Percentiles rank a stretch among this genome's conserved stretches.
Evolutionary conservation across 495 filamentous ascomycete species (phyloP).

Genomic region (Daldinia decipiens): DNA sequence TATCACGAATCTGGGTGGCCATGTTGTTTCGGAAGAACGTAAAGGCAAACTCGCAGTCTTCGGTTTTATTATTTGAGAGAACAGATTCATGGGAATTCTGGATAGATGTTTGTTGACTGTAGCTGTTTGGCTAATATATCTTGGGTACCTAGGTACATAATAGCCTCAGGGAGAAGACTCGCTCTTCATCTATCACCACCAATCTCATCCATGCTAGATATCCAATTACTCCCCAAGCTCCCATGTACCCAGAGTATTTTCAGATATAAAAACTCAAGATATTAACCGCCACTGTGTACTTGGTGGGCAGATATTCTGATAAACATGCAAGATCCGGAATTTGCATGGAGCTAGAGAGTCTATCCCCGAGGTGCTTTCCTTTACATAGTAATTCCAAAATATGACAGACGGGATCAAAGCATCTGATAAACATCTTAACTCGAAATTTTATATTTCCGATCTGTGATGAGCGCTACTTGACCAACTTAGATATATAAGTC

Average conservation of each 20-base stretch:
- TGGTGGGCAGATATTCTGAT: not conserved
- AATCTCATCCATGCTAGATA: not conserved
- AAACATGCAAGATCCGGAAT: slow-evolving; percentile 24
- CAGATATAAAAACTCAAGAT: not conserved
- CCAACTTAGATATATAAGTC: not conserved
- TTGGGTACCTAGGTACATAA: not conserved
- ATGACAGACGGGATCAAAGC: not conserved
- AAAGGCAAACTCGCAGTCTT: not conserved
- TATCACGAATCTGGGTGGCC: slow-evolving; percentile 30
- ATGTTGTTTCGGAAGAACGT: slow-evolving; percentile 6
- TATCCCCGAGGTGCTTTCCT: slow-evolving; percentile 12
- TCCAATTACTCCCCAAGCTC: not conserved
- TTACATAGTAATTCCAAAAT: not conserved
- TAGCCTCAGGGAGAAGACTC: not conserved
- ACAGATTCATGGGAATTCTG: not conserved
- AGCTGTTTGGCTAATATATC: not conserved
- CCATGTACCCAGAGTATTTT: not conserved
- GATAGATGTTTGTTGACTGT: not conserved
- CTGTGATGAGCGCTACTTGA: not conserved
- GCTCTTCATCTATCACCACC: not conserved
- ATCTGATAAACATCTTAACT: not conserved
- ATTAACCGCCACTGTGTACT: not conserved
- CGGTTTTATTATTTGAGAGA: not conserved
- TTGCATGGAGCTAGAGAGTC: slow-evolving; percentile 24
- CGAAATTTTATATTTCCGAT: not conserved